These are phyloP conservation scores for Populus davidiana DNA, from an alignment of 345 rosid species.

Conservation along the genomic window DNA sequence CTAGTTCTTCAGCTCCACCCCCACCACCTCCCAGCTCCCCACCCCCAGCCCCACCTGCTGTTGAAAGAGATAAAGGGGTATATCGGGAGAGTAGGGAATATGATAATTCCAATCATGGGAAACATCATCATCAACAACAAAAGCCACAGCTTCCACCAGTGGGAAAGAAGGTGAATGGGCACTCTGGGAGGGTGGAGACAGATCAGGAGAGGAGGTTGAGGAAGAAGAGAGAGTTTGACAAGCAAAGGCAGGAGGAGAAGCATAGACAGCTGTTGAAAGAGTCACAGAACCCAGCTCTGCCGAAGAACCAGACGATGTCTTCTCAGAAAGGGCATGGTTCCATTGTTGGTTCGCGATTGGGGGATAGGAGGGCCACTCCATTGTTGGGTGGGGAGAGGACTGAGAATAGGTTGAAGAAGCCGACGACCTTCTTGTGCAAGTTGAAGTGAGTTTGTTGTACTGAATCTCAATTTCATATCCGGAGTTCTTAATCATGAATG, in stretches of 20 bases:
- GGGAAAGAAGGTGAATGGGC: constrained; percentile 47
- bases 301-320: constrained; percentile 51
- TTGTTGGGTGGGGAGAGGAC: constrained; percentile 66
- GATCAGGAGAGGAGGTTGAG: constrained; percentile 91
- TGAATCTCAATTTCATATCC: background rate
- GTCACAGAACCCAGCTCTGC: constrained; percentile 47
- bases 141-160: constrained; percentile 39
- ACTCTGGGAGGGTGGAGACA: constrained; percentile 58
- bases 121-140: constrained; percentile 36
- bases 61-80: constrained; percentile 39
- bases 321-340: constrained; percentile 75
- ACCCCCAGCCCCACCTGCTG: constrained; percentile 63
- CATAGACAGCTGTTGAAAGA: constrained; percentile 65
- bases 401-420: constrained; percentile 94
- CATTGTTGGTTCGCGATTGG: constrained; percentile 64
- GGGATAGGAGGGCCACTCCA: constrained; percentile 73
- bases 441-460: constrained; percentile 67
- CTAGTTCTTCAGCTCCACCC: constrained; percentile 52
- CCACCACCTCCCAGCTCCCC: constrained; percentile 96
- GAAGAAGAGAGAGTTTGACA: constrained; percentile 90
- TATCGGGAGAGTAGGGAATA: constrained; percentile 51
- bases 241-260: constrained; percentile 72
- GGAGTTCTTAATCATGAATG: background rate
- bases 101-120: constrained; percentile 38
- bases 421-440: constrained; percentile 98